A percentile compares a stretch with the other conserved stretches of the same genome.
Evolutionary conservation across 2,329 filamentous ascomycete species (phyloP).

Genomic region (Aphanoascus verrucosus): DNA sequence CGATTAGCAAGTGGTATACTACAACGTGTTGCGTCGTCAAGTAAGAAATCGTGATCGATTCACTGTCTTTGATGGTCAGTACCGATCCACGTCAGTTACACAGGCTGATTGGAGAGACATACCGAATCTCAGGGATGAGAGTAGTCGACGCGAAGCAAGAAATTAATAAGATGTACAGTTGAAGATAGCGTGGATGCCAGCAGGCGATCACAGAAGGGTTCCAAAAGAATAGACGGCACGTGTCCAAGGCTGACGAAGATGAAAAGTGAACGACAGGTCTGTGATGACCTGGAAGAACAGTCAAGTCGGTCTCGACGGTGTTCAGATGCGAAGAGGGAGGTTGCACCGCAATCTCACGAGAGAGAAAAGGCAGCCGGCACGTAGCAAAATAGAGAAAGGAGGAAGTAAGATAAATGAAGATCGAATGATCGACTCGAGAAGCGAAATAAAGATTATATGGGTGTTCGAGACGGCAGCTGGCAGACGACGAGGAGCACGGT

Average conservation of each 20-base stretch:
- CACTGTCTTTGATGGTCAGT: background rate
- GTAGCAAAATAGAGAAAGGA: no score
- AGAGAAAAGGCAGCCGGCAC: constrained; percentile 9
- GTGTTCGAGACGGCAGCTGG: background rate
- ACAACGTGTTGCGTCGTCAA: background rate
- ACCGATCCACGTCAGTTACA: no score
- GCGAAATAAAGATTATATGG: background rate
- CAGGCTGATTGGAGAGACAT: no score
- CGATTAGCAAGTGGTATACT: constrained; percentile 6
- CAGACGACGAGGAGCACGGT: background rate
- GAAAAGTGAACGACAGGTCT: background rate
- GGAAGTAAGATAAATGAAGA: background rate
- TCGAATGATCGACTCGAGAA: background rate
- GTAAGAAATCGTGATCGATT: background rate
- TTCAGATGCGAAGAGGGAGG: constrained; percentile 1
- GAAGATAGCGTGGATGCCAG: constrained; percentile 8
- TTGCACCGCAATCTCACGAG: constrained; percentile 16
- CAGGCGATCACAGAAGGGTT: background rate
- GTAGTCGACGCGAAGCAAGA: constrained; percentile 7
- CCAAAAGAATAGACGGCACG: background rate
- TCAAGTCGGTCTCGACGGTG: background rate
- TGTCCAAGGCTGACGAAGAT: background rate
- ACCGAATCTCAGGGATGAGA: background rate
- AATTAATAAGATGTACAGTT: constrained; percentile 15
- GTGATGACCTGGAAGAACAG: background rate